These are phyloP conservation scores for Skeletonema potamos DNA, from an alignment of 108 stramenopile genomes.

Conservation along the genomic window DNA sequence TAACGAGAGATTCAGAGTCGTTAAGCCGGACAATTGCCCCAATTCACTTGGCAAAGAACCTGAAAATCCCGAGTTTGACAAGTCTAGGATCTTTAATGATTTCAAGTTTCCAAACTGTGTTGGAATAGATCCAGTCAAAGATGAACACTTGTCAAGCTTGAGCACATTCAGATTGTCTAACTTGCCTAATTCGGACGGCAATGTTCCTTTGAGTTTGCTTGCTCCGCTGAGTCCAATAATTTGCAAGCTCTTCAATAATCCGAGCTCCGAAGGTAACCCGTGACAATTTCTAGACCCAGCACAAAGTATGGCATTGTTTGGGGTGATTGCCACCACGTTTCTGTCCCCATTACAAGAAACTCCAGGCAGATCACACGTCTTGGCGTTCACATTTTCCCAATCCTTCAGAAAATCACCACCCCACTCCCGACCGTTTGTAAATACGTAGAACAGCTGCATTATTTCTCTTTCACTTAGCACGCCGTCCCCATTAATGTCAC, in stretches of 20 bases:
- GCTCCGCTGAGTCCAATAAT: constrained; percentile 5
- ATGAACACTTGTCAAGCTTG: constrained; percentile 1
- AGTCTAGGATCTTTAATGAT: constrained; percentile 5
- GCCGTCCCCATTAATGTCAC: constrained; percentile 67
- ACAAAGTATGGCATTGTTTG: constrained; percentile 14
- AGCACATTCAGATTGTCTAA: constrained; percentile 11
- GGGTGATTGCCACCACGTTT: constrained; percentile 20
- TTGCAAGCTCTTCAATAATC: constrained; percentile 5
- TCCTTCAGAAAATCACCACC: constrained; percentile 37
- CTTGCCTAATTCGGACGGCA: constrained; percentile 10
- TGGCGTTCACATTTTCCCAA: constrained; percentile 45
- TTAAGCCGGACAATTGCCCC: constrained; percentile 16
- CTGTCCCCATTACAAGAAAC: constrained; percentile 44
- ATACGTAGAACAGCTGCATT: constrained; percentile 47
- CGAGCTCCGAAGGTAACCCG: constrained; percentile 18
- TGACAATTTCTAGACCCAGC: constrained; percentile 1
- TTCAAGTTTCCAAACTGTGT: constrained; percentile 9
- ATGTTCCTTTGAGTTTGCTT: constrained; percentile 6
- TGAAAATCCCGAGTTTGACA: not conserved
- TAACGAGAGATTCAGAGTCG: constrained; percentile 3
- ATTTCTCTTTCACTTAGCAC: constrained; percentile 54
- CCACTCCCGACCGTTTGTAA: constrained; percentile 56
- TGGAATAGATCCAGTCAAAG: constrained; percentile 49
- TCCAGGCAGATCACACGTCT: constrained; percentile 56
- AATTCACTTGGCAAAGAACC: constrained; percentile 31